phyloP scores from a whole-genome alignment of 805 yeast species.

The Grigorovia transvaalensis region DNA sequence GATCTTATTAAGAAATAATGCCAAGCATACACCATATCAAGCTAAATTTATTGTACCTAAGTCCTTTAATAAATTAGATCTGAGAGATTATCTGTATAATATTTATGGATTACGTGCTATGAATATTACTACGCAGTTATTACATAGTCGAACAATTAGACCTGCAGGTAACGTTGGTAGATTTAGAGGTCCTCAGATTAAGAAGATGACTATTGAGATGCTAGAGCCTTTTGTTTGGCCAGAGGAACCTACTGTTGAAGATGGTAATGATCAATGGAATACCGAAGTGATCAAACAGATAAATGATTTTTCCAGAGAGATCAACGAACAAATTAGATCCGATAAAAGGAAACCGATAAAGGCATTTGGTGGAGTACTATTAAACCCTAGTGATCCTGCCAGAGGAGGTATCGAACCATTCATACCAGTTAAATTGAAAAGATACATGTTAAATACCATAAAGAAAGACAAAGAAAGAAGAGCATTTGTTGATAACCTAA shows the following conservation, averaged over 20 bases:
- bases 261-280: slow-evolving; percentile 33
- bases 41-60: slow-evolving; percentile 94
- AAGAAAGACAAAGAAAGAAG: neutral
- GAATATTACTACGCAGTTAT: slow-evolving; percentile 75
- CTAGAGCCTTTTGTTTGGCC: slow-evolving; percentile 97
- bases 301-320: neutral
- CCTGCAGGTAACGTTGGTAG: slow-evolving; percentile 54
- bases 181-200: slow-evolving; percentile 67
- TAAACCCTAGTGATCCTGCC: slow-evolving; percentile 33
- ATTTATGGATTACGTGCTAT: slow-evolving; percentile 84
- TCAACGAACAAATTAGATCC: slow-evolving; percentile 39
- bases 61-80: slow-evolving; percentile 84
- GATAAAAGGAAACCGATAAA: slow-evolving; percentile 56
- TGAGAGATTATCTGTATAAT: slow-evolving; percentile 86
- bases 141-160: slow-evolving; percentile 60
- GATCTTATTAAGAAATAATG: slow-evolving; percentile 76
- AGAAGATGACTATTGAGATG: slow-evolving; percentile 96
- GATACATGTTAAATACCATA: neutral
- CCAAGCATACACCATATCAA: slow-evolving; percentile 95
- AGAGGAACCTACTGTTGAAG: slow-evolving; percentile 34
- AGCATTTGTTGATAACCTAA: neutral
- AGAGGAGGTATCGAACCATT: slow-evolving; percentile 56
- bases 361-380: slow-evolving; percentile 57
- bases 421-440: slow-evolving; percentile 35
- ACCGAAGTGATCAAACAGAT: slow-evolving; percentile 35